Base-by-base conservation (phyloP, 352 stramenopile genomes). In the Globisporangium mamillatum region DNA sequence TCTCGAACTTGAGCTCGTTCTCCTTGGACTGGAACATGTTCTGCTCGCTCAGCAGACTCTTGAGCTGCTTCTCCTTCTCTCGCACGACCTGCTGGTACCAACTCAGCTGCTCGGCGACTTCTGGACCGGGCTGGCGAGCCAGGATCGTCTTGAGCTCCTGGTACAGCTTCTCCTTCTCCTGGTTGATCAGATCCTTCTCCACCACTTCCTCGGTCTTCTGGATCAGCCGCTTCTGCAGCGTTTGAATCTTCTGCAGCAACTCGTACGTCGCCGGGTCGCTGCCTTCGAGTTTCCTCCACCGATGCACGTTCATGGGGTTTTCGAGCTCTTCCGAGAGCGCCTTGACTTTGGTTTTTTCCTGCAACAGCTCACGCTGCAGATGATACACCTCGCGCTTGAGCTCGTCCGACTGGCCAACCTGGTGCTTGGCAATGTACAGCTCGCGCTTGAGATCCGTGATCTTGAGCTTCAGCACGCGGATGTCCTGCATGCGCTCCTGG, bases 251-350 rank as follows among this genome's bases (percentile, higher is more conserved):
- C 68, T 98, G 95, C 57, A 99, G 90, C 77, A 99, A 79, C 74
- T 99, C 95, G 74, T 97, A 99, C 22, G 86, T 97, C 18, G 89
- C 91, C 8, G 97, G 97, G 72, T 99, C 96, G 68, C 84, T 97
- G 60, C 97, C 96, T 79, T 99, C 96, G n/a, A 99, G 82, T 73
- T 98, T 98, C 16, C 97, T 83, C 96, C 97, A 99, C 44, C 97
- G 88, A 79, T 99, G 96, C 22, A 99, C 93, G 77, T 99, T 99
- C 82, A 99, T 97, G 20, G 96, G 97, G 71, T 98, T 98, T 74
- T 99, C 94, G 8, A 99, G 72, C 74, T 99, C 96, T 70, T 98
- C 93, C 1, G 89, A 97, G 4, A 99, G 78, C 36, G 95, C 94
- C 60, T 98, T 99, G 20, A 99, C 94, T 77, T 98, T 99, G 22